Base-by-base conservation (phyloP, 1,284 basidiomycete species). In the Meripilus lineatus region DNA sequence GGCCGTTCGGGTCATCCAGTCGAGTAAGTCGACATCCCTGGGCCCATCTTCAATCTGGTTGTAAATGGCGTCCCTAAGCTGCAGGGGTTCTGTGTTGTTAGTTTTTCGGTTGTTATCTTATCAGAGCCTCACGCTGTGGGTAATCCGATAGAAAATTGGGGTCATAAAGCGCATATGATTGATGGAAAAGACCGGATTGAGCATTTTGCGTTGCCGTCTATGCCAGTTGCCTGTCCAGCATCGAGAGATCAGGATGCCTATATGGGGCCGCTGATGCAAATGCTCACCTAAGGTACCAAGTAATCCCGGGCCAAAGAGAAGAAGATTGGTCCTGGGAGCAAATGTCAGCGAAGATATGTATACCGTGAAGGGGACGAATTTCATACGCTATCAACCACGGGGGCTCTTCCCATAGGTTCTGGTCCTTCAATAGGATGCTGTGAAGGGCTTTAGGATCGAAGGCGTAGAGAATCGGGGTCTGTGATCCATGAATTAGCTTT, bases 351-450 rank as follows among this genome's bases (percentile, higher is more conserved):
- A 33, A 33, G 15, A 18, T 15, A 14, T 33, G 5, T 22, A 23
- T 41, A 15, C n/a, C 4, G 8, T 15, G 14, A 24, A 18, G 35
- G 15, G 20, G 2, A 10, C 2, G 22, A 5, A 14, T 5, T 5
- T n/a, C 49, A 6, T 43, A 62, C 59, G 41, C 33, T 15, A 56
- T 49, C 30, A 53, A 52, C 32, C 28, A 44, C 3, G 13, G 43
- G 2, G 51, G 52, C 45, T 70, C 64, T 50, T 71, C 68, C 43
- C 57, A 65, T 0, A 47, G 44, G 28, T 58, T 47, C 34, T 55
- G 62, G 49, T 63, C 70, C 55, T 71, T 71, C 41, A 71, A 57
- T 8, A 71, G 22, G 22, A 72, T 64, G 35, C 63, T 58, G 38
- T 71, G 60, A 22, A 72, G 44, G 1, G 68, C 67, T 35, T 59